A percentile compares a stretch with the other conserved stretches of the same genome.
phyloP scores from a whole-genome alignment of 1,284 basidiomycete species.

The Ustilago hordei region DNA sequence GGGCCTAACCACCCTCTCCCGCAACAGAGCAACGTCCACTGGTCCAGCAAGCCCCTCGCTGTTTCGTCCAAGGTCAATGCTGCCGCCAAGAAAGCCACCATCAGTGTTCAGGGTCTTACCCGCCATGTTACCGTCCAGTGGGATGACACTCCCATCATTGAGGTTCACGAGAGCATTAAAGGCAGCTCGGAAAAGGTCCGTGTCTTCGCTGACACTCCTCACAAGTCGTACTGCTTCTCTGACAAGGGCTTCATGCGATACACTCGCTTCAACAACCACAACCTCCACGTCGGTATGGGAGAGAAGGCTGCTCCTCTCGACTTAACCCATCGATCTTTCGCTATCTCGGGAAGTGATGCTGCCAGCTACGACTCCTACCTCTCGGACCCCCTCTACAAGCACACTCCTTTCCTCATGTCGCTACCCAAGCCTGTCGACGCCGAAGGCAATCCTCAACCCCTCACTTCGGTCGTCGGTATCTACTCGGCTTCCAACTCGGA shows the following conservation, averaged over 20 bases:
- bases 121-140: constrained; percentile 40
- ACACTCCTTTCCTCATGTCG: constrained; percentile 71
- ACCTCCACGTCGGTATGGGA: constrained; percentile 70
- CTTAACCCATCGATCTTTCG: constrained; percentile 68
- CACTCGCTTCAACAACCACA: constrained; percentile 44
- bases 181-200: constrained; percentile 44
- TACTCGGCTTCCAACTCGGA: constrained; percentile 71
- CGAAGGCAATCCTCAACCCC: constrained; percentile 38
- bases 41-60: constrained; percentile 45
- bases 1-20: constrained; percentile 69
- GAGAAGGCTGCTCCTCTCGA: constrained; percentile 71
- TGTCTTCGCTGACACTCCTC: constrained; percentile 69
- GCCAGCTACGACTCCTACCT: constrained; percentile 71
- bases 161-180: constrained; percentile 54
- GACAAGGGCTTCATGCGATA: constrained; percentile 69
- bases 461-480: constrained; percentile 69
- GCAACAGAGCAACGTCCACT: constrained; percentile 70
- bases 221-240: constrained; percentile 70
- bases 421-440: constrained; percentile 56
- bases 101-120: constrained; percentile 48
- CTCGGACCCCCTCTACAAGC: constrained; percentile 72
- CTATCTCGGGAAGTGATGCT: constrained; percentile 69
- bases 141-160: constrained; percentile 64
- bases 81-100: constrained; percentile 32
- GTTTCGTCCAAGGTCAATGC: constrained; percentile 63